Conservation (phyloP, 176 grass and related monocot genomes). For the Metroxylon sagu region DNA sequence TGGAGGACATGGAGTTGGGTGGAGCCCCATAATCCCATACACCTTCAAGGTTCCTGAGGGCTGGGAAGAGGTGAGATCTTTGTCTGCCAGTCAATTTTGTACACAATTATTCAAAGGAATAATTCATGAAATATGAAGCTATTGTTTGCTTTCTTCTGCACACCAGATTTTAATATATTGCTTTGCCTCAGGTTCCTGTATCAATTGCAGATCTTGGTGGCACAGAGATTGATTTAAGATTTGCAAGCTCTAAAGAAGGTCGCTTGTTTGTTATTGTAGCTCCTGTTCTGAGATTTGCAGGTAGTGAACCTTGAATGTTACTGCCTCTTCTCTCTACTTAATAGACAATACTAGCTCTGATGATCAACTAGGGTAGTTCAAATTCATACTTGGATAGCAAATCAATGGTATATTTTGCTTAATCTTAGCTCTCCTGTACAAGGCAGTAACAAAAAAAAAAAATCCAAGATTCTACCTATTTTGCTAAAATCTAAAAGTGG, state of each 20-base stretch:
- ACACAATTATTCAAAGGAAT: no score
- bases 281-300: conserved; percentile 74
- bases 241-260: conserved; percentile 63
- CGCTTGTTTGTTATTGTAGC: conserved; percentile 74
- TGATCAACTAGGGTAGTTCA: no score
- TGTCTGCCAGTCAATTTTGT: not conserved
- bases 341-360: no score
- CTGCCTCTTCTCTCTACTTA: not conserved
- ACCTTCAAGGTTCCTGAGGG: conserved; percentile 76
- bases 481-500: no score
- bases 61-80: conserved; percentile 55
- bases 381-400: no score
- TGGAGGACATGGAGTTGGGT: conserved; percentile 84
- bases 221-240: conserved; percentile 90
- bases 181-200: conserved; percentile 44
- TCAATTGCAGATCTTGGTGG: conserved; percentile 97
- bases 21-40: conserved; percentile 94
- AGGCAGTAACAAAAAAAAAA: no score
- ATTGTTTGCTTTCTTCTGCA: no score
- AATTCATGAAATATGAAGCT: no score
- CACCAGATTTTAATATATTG: not conserved
- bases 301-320: conserved; percentile 16
- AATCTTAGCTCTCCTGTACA: no score
- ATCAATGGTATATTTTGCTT: no score
- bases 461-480: no score